Base-by-base conservation (phyloP, 164 flowering plant genomes). In the Pachysandra terminalis region DNA sequence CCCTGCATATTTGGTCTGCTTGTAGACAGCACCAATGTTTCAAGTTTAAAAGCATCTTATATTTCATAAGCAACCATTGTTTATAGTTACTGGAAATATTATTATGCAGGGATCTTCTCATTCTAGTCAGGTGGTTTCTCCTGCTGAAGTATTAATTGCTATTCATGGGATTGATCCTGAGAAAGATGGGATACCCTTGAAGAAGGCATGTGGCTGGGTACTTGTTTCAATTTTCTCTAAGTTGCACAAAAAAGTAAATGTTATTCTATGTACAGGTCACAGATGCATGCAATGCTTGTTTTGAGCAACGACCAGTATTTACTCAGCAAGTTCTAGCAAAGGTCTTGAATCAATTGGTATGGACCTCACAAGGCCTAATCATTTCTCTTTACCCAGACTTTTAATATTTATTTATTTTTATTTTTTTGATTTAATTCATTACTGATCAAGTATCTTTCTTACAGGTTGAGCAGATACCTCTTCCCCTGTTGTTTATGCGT, bases 401-500 rank as follows among this genome's bases (percentile, higher is more conserved):
- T 52, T 22, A 19, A 26, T 40, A 48, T n/a, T n/a, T n/a, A n/a
- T n/a, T n/a, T n/a, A n/a, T n/a, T n/a, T n/a, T n/a, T n/a, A n/a
- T n/a, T n/a, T n/a, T 45, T 27, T 26, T 41, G n/a, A 21, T 22
- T 48, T 32, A 67, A 66, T 48, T 19, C 48, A n/a, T 66, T 23
- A 41, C 57, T 65, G 59, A 63, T 40, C 28, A 54, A 60, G 60
- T 54, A 71, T 67, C 53, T 76, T 35, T 27, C 32, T 49, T 72
- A 60, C 87, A 95, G 98, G 99, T 95, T 78, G 98, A 92, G 78
- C 98, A 90, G 81, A 95, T 83, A 82, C 99, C 99, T 72, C 97
- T 89, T 26, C 99, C 99, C 27, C 61, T 92, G 62, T 70, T 95
- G 70, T 95, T 95, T 85, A 90, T 95, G 98, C 92, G 99, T 28